These are phyloP conservation scores for Neurospora tetraspora DNA, from an alignment of 495 filamentous ascomycete species.

Conservation along the genomic window DNA sequence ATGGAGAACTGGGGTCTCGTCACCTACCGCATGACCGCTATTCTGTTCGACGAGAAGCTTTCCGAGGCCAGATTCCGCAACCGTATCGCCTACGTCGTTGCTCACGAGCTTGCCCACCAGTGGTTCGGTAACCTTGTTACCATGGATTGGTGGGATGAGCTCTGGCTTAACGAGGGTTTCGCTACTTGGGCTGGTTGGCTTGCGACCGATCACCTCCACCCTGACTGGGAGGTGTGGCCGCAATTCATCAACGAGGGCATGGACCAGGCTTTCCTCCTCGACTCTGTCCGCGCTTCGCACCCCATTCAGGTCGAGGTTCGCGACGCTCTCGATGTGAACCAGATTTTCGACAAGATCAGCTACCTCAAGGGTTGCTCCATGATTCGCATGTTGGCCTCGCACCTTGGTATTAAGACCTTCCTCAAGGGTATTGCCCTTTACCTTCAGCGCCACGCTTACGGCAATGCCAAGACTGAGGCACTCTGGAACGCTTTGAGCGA, in stretches of 20 bases:
- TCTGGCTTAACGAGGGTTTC: constrained; percentile 97
- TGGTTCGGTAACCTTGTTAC: constrained; percentile 98
- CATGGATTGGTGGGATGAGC: constrained; percentile 85
- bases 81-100: constrained; percentile 86
- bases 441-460: constrained; percentile 76
- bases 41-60: constrained; percentile 84
- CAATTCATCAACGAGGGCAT: constrained; percentile 91
- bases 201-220: constrained; percentile 82
- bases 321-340: constrained; percentile 86
- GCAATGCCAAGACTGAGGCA: constrained; percentile 90
- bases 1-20: constrained; percentile 92
- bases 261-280: constrained; percentile 80
- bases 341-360: constrained; percentile 92
- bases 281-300: constrained; percentile 82
- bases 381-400: constrained; percentile 84
- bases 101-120: constrained; percentile 92
- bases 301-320: constrained; percentile 89
- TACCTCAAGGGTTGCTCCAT: constrained; percentile 93
- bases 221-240: constrained; percentile 90
- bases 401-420: constrained; percentile 79
- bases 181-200: constrained; percentile 98
- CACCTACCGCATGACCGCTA: constrained; percentile 87
- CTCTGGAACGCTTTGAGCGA: constrained; percentile 86
- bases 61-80: constrained; percentile 84
- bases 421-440: constrained; percentile 81